Percentiles rank a stretch among this genome's conserved stretches.
phyloP scores from a whole-genome alignment of 176 grass and related monocot genomes.

The Otatea glauca region DNA sequence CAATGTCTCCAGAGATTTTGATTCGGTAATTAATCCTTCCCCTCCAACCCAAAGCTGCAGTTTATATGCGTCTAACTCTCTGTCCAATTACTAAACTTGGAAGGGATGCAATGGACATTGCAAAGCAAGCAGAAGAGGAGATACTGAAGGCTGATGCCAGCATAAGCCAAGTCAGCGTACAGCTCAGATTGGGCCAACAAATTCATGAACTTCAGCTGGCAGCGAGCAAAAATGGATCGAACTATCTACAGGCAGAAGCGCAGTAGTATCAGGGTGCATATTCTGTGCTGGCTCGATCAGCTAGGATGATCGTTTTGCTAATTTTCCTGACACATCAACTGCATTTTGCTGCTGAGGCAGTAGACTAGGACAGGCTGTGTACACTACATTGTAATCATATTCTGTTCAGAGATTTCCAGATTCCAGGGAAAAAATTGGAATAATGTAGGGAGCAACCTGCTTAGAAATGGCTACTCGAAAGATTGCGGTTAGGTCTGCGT shows the following conservation, averaged over 20 bases:
- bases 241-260: slow-evolving; percentile 23
- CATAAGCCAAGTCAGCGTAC: slow-evolving; percentile 86
- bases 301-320: slow-evolving; percentile 23
- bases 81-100: slow-evolving; percentile 32
- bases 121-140: slow-evolving; percentile 72
- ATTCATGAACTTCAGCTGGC: slow-evolving; percentile 62
- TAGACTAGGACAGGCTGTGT: slow-evolving; percentile 10
- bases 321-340: slow-evolving; percentile 10
- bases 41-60: background rate
- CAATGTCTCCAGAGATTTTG: slow-evolving; percentile 72
- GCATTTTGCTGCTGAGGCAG: slow-evolving; percentile 37
- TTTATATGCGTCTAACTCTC: slow-evolving; percentile 10
- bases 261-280: background rate
- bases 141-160: slow-evolving; percentile 69
- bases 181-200: slow-evolving; percentile 73
- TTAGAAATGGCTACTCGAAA: background rate
- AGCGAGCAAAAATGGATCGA: slow-evolving; percentile 8
- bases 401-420: slow-evolving; percentile 10
- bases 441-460: slow-evolving; percentile 10
- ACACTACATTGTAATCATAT: background rate
- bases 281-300: background rate
- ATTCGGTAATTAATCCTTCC: slow-evolving; percentile 64
- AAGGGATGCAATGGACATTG: slow-evolving; percentile 86
- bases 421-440: background rate
- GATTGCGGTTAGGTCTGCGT: too few relatives aligned